Evolutionary conservation across 2,329 filamentous ascomycete genomes (phyloP), one percentile per base, ranked within the genome.

Genomic region (Rachicladosporium sp.): DNA sequence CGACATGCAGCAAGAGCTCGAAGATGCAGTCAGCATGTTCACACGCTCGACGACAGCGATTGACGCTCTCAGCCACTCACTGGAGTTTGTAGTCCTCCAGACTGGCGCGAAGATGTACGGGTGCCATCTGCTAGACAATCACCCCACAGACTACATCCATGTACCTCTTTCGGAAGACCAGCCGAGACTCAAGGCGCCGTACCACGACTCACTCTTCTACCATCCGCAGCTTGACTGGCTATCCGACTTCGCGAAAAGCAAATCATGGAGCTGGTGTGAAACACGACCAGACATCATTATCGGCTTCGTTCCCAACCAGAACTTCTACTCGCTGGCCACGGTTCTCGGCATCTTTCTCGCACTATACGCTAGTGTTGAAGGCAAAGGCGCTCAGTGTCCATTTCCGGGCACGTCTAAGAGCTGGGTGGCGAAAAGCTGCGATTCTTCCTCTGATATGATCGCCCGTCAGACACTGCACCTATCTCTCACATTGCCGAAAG

Each of bases 271-370:
- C 13, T 63, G 56, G 53, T 53, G 52, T 42, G 59, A 63, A 27
- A 59, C 57, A 9, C 49, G 58, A 6, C 60, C 59, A 0, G 61
- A 62, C 39, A 55, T 59, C 30, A 57, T 64, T 40, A 48, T 64
- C 29, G 61, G 61, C 15, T 61, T 61, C 46, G 56, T 62, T 6
- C 59, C 61, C 9, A 58, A 62, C 42, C 50, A 50, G 34, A 64
- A 62, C 40, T 56, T 58, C 43, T 60, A 59, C 47, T 57, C 52
- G 9, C 48, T 62, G 3, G 59, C 55, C 6, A 55, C 52, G 13
- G 46, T 47, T 1, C 39, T 63, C 1, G 62, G 50, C 4, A 47
- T 60, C 12, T 65, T 56, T 44, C 46, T 64, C 6, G 49, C 53
- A n/a, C 45, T 62, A 23, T 61, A 49, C 36, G 48, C 52, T 4